A percentile compares a stretch with the other conserved stretches of the same genome.
These are phyloP conservation scores for Cynanchum wilfordii DNA, from an alignment of 257 asterid genomes.

Conservation along the genomic window DNA sequence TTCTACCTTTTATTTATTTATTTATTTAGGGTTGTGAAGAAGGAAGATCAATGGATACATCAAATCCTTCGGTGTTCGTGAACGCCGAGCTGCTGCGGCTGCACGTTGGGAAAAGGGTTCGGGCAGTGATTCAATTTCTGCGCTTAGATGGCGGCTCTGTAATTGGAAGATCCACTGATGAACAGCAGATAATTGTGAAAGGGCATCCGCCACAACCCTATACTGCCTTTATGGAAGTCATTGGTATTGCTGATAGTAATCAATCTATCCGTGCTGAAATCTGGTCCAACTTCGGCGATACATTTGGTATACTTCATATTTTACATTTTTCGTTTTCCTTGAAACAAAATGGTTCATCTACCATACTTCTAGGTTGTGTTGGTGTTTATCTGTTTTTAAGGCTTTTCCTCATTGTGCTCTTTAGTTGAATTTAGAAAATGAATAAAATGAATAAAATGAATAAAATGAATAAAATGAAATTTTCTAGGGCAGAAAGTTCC, in stretches of 20 bases:
- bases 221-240: constrained; percentile 73
- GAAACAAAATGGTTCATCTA: neutral
- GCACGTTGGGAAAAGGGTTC: constrained; percentile 67
- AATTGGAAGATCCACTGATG: constrained; percentile 79
- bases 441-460: too few species aligned
- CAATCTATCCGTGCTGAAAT: constrained; percentile 69
- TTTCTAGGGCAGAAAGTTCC: neutral
- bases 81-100: constrained; percentile 65
- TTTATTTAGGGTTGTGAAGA: neutral
- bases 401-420: neutral
- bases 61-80: constrained; percentile 79
- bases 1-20: neutral
- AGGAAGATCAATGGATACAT: constrained; percentile 57
- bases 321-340: neutral
- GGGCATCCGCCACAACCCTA: constrained; percentile 63
- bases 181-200: constrained; percentile 62
- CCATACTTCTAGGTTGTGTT: neutral
- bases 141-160: constrained; percentile 69
- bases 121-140: constrained; percentile 75
- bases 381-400: neutral
- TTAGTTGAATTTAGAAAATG: neutral
- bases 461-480: too few species aligned
- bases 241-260: constrained; percentile 72
- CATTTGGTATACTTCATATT: constrained; percentile 42
- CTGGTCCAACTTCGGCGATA: constrained; percentile 85